These are phyloP conservation scores for Agaricus bisporus DNA, from an alignment of 768 basidiomycete species.

Conservation along the genomic window DNA sequence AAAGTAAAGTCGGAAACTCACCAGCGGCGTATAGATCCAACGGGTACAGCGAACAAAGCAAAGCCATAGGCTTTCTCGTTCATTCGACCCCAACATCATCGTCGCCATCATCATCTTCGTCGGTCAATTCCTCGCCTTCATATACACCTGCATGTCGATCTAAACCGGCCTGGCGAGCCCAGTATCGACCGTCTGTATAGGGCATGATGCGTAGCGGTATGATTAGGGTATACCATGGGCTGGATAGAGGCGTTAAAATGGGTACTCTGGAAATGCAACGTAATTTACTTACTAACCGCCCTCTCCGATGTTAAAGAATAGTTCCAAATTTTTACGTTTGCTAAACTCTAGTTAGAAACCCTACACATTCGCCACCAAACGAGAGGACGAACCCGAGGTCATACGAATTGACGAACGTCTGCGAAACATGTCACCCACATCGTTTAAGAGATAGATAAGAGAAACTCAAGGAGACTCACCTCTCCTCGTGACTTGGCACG, in stretches of 20 bases:
- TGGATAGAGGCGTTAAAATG: slow-evolving; percentile 21
- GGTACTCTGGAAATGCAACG: neutral
- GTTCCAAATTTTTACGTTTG: slow-evolving; percentile 57
- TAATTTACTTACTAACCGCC: slow-evolving; percentile 67
- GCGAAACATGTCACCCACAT: neutral
- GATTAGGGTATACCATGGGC: slow-evolving; percentile 73
- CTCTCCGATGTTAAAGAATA: slow-evolving; percentile 85
- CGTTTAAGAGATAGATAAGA: neutral
- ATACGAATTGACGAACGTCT: slow-evolving; percentile 88
- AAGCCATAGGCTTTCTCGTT: neutral
- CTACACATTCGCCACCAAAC: neutral
- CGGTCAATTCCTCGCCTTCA: slow-evolving; percentile 84
- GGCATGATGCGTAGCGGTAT: slow-evolving; percentile 77
- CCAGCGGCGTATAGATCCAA: slow-evolving; percentile 6
- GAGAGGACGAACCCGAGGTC: slow-evolving; percentile 65
- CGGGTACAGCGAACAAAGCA: neutral
- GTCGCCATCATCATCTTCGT: slow-evolving; percentile 70
- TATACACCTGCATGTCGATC: slow-evolving; percentile 55
- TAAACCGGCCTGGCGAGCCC: slow-evolving; percentile 68
- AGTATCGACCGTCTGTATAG: slow-evolving; percentile 77
- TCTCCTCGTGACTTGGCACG: slow-evolving; percentile 65
- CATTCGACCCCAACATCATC: slow-evolving; percentile 12
- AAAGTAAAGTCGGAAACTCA: slow-evolving; percentile 13
- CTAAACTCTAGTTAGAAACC: slow-evolving; percentile 19
- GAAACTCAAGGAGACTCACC: slow-evolving; percentile 32